Base-by-base conservation (phyloP, 176 grass and related monocot species). In the Phoenix dactylifera region DNA sequence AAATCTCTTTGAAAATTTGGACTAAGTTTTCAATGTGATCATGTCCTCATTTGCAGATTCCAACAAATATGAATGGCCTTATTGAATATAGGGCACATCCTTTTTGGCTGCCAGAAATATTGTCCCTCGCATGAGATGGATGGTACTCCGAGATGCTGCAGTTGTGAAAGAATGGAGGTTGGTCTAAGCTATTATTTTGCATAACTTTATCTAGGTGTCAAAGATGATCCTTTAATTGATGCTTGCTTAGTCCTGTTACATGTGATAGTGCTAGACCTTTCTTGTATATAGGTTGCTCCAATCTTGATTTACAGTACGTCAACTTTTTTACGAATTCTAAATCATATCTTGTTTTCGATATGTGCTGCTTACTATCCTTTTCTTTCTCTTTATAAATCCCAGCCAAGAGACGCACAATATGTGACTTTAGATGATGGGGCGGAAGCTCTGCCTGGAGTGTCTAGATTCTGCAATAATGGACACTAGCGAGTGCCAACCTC, bases 301-400 rank as follows among this genome's bases (percentile, higher is more conserved):
- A 20, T 20, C 20, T 20, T 20, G 20, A 20, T 20, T 20, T 20
- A 20, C 20, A 20, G 20, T 20, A 0, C 20, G 20, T 20, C 19
- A 52, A 53, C 50, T 70, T 17, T 68, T 7, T 9, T 69, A 61
- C 70, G 24, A 58, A 22, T 55, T 4, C 63, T 55, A 59, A 5
- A 15, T 74, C 24, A 25, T 44, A 22, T 58, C 18, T 39, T 63
- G n/a, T 68, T 56, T 71, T 61, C 28, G 60, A 63, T 18, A 58
- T 54, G 63, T 86, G 17, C 58, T 66, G 26, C 50, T 22, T 70
- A 81, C 23, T 20, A 60, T 85, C 57, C 22, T 60, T 73, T 16
- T 29, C 81, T 12, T 66, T 6, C 53, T 49, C 23, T 20, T 20
- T 20, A 20, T 20, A 20, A 20, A 20, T 20, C 20, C 20, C 20